A percentile compares a stretch with the other conserved stretches of the same genome.
These are phyloP conservation scores for Byssothecium circinans DNA, from an alignment of 2,329 filamentous ascomycete species.

Conservation along the genomic window DNA sequence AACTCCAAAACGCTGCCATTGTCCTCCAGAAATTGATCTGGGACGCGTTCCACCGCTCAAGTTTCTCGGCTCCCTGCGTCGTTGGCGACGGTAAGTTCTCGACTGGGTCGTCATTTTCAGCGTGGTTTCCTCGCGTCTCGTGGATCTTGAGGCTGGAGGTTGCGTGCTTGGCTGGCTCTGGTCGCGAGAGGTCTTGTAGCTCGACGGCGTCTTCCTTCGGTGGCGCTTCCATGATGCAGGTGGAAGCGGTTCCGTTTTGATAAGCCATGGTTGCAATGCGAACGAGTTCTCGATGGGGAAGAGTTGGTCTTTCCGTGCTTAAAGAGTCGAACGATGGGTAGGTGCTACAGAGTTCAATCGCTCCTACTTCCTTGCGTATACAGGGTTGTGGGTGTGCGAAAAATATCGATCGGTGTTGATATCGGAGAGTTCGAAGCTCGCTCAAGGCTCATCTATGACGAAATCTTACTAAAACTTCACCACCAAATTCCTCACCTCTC, in stretches of 20 bases:
- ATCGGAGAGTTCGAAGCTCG: no score
- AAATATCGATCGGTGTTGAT: no score
- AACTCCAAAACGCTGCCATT: slow-evolving; percentile 61
- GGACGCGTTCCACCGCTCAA: slow-evolving; percentile 67
- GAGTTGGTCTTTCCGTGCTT: no score
- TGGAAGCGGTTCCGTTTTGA: slow-evolving; percentile 38
- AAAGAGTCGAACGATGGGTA: no score
- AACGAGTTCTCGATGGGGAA: not conserved
- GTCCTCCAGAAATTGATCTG: slow-evolving; percentile 61
- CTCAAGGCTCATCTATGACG: no score
- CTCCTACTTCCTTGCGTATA: no score
- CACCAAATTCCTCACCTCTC: no score
- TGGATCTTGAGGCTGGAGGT: slow-evolving; percentile 17
- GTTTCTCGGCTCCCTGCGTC: slow-evolving; percentile 43
- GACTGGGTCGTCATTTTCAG: slow-evolving; percentile 26
- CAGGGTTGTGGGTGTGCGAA: no score
- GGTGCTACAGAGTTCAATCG: no score
- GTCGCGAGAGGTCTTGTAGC: slow-evolving; percentile 31
- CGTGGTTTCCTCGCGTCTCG: slow-evolving; percentile 15
- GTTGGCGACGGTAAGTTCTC: slow-evolving; percentile 52
- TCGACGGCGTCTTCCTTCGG: slow-evolving; percentile 20
- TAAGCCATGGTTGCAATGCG: slow-evolving; percentile 20
- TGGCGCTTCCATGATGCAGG: slow-evolving; percentile 33
- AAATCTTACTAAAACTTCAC: no score
- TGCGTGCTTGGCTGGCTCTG: slow-evolving; percentile 20